phyloP scores from a whole-genome alignment of 2,329 filamentous ascomycete species.

The Grosmannia serpens region DNA sequence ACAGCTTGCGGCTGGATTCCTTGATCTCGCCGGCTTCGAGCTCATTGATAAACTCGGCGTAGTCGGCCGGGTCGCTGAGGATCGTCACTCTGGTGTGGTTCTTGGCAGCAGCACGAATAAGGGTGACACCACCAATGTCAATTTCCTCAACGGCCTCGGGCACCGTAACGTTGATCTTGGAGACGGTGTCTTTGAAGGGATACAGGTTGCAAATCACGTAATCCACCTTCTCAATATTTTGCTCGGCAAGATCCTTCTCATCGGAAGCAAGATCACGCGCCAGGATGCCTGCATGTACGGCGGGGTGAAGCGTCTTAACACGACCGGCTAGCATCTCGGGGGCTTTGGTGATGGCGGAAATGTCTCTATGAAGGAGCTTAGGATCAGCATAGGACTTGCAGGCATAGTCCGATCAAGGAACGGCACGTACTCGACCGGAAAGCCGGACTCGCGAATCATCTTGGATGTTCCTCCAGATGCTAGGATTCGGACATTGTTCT shows the following conservation, averaged over 20 bases:
- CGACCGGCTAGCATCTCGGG: constrained; percentile 89
- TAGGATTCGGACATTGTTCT: constrained; percentile 83
- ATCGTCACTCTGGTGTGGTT: constrained; percentile 95
- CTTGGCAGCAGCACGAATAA: constrained; percentile 93
- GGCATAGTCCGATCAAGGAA: not conserved
- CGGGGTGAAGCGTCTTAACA: constrained; percentile 81
- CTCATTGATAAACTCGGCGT: constrained; percentile 86
- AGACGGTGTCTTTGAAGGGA: constrained; percentile 96
- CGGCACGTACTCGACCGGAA: constrained; percentile 72
- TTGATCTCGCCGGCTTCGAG: constrained; percentile 78
- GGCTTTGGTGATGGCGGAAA: constrained; percentile 91
- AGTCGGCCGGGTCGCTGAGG: constrained; percentile 86
- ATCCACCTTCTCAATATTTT: constrained; percentile 92
- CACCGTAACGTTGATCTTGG: constrained; percentile 94
- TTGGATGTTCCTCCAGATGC: constrained; percentile 91
- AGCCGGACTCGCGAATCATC: constrained; percentile 93
- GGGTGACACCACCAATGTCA: constrained; percentile 93
- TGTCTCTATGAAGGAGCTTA: constrained; percentile 51
- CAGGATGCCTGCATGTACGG: constrained; percentile 82
- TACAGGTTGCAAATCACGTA: constrained; percentile 98
- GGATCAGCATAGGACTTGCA: not conserved
- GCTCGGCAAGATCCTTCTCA: constrained; percentile 90
- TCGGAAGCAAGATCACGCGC: constrained; percentile 90
- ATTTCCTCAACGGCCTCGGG: constrained; percentile 97
- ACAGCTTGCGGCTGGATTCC: constrained; percentile 73